These are phyloP conservation scores for Simplicillium sp. DNA, from an alignment of 2,329 filamentous ascomycete species.

Conservation along the genomic window DNA sequence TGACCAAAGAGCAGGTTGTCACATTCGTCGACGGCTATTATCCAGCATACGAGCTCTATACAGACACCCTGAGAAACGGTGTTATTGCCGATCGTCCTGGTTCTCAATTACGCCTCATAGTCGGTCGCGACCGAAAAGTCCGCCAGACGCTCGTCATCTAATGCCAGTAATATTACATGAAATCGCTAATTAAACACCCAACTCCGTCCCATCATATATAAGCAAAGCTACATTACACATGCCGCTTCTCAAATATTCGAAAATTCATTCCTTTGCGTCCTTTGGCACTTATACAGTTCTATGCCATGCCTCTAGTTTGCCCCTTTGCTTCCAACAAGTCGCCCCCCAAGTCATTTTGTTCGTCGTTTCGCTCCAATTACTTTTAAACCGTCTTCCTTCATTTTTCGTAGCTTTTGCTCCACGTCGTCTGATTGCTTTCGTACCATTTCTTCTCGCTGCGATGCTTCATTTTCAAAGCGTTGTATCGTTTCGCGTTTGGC, in stretches of 20 bases:
- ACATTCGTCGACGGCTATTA: constrained; percentile 64
- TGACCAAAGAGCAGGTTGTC: constrained; percentile 72
- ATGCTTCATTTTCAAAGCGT: constrained; percentile 45
- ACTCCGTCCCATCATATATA: too few species aligned
- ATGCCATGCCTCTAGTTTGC: background rate
- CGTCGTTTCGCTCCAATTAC: constrained; percentile 35
- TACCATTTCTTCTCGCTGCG: constrained; percentile 43
- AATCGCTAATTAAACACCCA: too few species aligned
- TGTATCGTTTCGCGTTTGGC: constrained; percentile 39
- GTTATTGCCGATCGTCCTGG: constrained; percentile 40
- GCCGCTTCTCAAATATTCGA: too few species aligned
- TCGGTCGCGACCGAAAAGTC: constrained; percentile 51
- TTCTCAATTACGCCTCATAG: constrained; percentile 51
- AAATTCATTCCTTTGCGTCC: too few species aligned
- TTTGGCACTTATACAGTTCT: too few species aligned
- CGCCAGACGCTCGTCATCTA: constrained; percentile 43
- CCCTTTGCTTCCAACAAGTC: background rate
- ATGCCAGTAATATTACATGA: background rate
- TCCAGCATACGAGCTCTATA: constrained; percentile 63
- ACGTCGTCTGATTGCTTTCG: constrained; percentile 43
- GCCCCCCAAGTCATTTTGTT: background rate
- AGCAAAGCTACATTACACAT: too few species aligned
- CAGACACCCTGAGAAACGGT: constrained; percentile 47
- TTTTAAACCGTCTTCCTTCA: constrained; percentile 46
- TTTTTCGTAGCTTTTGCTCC: constrained; percentile 41